Evolutionary conservation across 202 grass and related monocot genomes (phyloP).

Genomic region (Musa balbisiana): DNA sequence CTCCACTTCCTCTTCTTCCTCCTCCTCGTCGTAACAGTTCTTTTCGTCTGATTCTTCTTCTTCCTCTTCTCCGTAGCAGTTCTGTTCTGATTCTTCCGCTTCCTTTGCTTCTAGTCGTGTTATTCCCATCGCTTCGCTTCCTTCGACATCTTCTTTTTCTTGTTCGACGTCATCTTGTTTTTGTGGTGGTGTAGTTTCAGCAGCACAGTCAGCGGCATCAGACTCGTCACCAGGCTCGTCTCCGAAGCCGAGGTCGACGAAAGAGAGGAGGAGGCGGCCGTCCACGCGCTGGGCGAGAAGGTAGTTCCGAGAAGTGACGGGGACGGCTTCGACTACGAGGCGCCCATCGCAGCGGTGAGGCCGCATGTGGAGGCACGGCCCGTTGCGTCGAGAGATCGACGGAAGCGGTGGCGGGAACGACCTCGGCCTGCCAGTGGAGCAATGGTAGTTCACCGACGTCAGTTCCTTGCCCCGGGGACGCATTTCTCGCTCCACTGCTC

Average conservation of each 20-base stretch:
- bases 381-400: constrained; percentile 12
- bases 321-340: constrained; percentile 5
- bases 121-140: not conserved
- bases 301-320: constrained; percentile 11
- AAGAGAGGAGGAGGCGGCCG: constrained; percentile 8
- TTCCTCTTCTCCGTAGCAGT: not conserved
- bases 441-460: constrained; percentile 16
- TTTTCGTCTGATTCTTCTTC: not conserved
- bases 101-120: not conserved
- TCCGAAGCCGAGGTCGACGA: not conserved
- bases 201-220: not conserved
- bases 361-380: constrained; percentile 16
- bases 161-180: not conserved
- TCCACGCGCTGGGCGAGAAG: constrained; percentile 16
- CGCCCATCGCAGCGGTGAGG: constrained; percentile 14
- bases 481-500: not conserved
- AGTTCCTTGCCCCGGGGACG: not conserved
- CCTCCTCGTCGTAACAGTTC: not conserved
- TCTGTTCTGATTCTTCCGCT: not conserved
- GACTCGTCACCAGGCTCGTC: not conserved
- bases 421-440: constrained; percentile 9
- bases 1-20: constrained; percentile 13
- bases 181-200: not conserved
- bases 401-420: constrained; percentile 13
- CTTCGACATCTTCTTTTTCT: not conserved